Conservation (phyloP, 139 green algal species). For the Trebouxia sp. region DNA sequence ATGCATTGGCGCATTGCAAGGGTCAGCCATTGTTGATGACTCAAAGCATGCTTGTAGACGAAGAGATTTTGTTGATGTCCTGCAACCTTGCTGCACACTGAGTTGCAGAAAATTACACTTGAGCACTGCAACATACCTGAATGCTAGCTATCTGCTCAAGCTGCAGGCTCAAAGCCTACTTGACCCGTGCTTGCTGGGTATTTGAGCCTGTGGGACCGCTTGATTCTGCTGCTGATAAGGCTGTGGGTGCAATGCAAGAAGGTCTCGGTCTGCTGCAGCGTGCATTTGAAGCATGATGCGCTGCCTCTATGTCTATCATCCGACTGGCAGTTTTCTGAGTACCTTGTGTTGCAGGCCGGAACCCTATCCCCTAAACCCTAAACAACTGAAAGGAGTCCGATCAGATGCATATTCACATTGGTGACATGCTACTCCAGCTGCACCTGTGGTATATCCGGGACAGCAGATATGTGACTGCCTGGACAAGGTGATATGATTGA, state of each 20-base stretch:
- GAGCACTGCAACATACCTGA: slow-evolving; percentile 7
- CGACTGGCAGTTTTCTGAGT: background rate
- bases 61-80: slow-evolving; percentile 5
- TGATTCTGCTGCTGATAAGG: background rate
- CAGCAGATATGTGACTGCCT: too few relatives aligned
- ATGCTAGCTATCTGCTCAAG: background rate
- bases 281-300: background rate
- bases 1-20: slow-evolving; percentile 6
- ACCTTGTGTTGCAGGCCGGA: slow-evolving; percentile 5
- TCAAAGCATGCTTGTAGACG: too few relatives aligned
- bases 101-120: background rate
- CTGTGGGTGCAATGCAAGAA: background rate
- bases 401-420: too few relatives aligned
- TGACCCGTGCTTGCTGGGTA: background rate
- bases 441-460: too few relatives aligned
- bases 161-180: slow-evolving; percentile 8
- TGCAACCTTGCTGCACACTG: slow-evolving; percentile 11
- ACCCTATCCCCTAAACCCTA: too few relatives aligned
- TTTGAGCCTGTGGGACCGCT: background rate
- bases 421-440: too few relatives aligned
- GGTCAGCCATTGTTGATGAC: slow-evolving; percentile 2
- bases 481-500: too few relatives aligned
- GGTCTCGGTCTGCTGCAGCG: background rate
- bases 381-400: too few relatives aligned
- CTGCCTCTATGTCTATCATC: slow-evolving; percentile 1